Evolutionary conservation across 805 yeast species (phyloP).

Genomic region (fission yeast (Schizosaccharomyces pombe)): DNA sequence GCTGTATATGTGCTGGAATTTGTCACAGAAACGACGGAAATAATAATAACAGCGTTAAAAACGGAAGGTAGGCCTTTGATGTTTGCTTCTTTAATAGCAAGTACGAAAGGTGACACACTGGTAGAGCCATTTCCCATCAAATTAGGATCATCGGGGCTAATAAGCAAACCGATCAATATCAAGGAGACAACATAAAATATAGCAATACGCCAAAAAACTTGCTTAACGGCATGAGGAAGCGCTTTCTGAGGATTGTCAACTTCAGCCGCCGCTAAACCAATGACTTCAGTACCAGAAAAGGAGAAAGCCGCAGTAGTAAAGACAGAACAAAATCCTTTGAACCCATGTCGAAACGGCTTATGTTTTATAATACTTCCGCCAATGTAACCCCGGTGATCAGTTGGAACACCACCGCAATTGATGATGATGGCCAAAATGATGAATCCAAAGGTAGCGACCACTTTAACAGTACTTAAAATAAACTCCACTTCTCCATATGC

Average conservation of each 20-base stretch:
- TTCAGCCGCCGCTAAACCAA: slow-evolving; percentile 52
- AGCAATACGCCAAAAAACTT: slow-evolving; percentile 51
- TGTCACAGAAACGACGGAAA: slow-evolving; percentile 48
- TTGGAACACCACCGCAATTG: slow-evolving; percentile 35
- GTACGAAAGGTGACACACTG: slow-evolving; percentile 63
- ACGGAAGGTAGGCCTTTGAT: slow-evolving; percentile 41
- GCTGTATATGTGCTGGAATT: slow-evolving; percentile 7
- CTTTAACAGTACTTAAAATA: slow-evolving; percentile 32
- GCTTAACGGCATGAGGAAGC: slow-evolving; percentile 45
- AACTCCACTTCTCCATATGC: slow-evolving; percentile 51
- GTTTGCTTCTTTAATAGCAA: slow-evolving; percentile 43
- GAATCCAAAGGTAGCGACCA: slow-evolving; percentile 34
- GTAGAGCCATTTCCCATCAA: slow-evolving; percentile 27
- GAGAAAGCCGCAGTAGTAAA: slow-evolving; percentile 49
- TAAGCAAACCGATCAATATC: slow-evolving; percentile 35
- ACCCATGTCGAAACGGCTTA: slow-evolving; percentile 37
- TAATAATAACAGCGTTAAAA: slow-evolving; percentile 45
- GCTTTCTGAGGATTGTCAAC: slow-evolving; percentile 36
- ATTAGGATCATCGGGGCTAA: slow-evolving; percentile 32
- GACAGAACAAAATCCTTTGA: slow-evolving; percentile 47
- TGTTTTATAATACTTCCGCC: slow-evolving; percentile 37
- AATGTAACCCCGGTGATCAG: slow-evolving; percentile 31
- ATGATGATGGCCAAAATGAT: slow-evolving; percentile 34
- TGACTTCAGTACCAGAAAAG: slow-evolving; percentile 38
- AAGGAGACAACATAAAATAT: slow-evolving; percentile 34